phyloP scores from a whole-genome alignment of 768 basidiomycete species.

The Neoboletus brunneissimus region DNA sequence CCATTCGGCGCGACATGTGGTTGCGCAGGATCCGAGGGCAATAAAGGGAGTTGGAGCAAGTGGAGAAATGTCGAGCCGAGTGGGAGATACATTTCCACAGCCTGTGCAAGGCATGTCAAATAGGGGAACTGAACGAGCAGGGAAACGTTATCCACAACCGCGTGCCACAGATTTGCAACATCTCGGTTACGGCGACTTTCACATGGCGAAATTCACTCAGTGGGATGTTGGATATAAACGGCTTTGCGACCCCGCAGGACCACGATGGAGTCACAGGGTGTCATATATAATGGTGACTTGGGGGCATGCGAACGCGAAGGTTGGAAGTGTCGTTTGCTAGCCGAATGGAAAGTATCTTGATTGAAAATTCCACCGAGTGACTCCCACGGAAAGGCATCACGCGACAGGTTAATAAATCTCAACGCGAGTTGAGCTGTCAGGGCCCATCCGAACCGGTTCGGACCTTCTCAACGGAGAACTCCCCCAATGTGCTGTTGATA shows the following conservation, averaged over 20 bases:
- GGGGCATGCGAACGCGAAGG: not conserved
- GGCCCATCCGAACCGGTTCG: no score
- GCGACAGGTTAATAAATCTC: not conserved
- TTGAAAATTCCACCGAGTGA: not conserved
- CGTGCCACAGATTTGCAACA: not conserved
- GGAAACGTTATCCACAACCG: not conserved
- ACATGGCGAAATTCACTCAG: not conserved
- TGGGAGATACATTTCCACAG: constrained; percentile 15
- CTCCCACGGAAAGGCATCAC: not conserved
- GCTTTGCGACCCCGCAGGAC: not conserved
- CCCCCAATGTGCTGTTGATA: no score
- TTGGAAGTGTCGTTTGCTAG: no score
- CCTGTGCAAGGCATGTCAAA: not conserved
- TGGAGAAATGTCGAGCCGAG: constrained; percentile 1
- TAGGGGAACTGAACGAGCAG: no score
- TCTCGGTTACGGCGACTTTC: not conserved
- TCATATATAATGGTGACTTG: not conserved
- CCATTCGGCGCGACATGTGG: not conserved
- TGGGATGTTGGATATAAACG: no score
- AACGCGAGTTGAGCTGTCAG: no score
- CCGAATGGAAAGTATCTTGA: not conserved
- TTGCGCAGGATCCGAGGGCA: not conserved
- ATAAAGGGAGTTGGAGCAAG: constrained; percentile 10
- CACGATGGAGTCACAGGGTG: no score
- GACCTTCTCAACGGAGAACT: no score